phyloP scores from a whole-genome alignment of 2,329 filamentous ascomycete species.

The Talaromyces atroroseus region DNA sequence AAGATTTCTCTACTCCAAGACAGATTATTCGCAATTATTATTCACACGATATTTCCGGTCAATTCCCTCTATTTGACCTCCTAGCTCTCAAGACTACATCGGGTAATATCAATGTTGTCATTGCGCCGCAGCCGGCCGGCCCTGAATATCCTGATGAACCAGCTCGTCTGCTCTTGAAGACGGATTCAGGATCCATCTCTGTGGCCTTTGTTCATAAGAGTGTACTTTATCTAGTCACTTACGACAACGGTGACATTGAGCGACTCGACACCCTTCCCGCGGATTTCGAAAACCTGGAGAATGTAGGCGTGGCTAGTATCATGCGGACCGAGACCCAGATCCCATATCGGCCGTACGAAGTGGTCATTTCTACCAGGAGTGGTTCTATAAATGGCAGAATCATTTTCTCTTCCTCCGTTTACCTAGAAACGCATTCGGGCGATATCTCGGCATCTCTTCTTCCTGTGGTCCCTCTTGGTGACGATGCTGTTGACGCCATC shows the following conservation, averaged over 20 bases:
- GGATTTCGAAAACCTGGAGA: slow-evolving; percentile 1
- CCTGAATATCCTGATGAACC: slow-evolving; percentile 21
- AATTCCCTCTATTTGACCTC: slow-evolving; percentile 28
- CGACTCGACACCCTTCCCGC: slow-evolving; percentile 1
- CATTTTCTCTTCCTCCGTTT: slow-evolving; percentile 44
- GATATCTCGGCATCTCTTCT: slow-evolving; percentile 13
- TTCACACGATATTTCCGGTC: slow-evolving; percentile 21
- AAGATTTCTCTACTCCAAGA: slow-evolving; percentile 1
- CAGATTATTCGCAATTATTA: slow-evolving; percentile 18
- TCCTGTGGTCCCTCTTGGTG: not conserved
- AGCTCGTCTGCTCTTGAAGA: slow-evolving; percentile 23
- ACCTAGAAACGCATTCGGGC: slow-evolving; percentile 45
- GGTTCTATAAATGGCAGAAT: slow-evolving; percentile 37
- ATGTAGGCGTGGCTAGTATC: not conserved
- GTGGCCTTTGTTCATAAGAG: slow-evolving; percentile 19
- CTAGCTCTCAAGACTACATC: slow-evolving; percentile 26
- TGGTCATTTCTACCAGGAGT: slow-evolving; percentile 23
- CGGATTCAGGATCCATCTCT: slow-evolving; percentile 22
- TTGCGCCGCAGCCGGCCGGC: slow-evolving; percentile 29
- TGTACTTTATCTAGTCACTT: not conserved
- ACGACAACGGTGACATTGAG: slow-evolving; percentile 1
- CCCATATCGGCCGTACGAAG: slow-evolving; percentile 21
- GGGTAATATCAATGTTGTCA: slow-evolving; percentile 24
- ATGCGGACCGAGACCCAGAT: not conserved
- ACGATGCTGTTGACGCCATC: too few species aligned